A percentile compares a stretch with the other conserved stretches of the same genome.
phyloP scores from a whole-genome alignment of 1,284 basidiomycete species.

The Leccinum subrobustum region DNA sequence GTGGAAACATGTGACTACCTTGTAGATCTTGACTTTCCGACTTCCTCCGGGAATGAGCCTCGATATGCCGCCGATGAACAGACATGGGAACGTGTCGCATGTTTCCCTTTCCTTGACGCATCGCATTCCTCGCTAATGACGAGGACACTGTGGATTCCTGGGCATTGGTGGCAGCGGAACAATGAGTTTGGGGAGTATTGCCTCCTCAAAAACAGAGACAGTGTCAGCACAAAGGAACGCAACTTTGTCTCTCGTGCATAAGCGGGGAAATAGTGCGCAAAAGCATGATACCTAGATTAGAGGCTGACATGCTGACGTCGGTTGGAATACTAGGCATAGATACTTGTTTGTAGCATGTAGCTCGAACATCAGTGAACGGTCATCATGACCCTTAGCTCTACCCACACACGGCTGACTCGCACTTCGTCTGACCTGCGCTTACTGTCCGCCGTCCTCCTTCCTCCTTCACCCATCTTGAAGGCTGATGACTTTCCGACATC shows the following conservation, averaged over 20 bases:
- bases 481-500: slow-evolving; percentile 39
- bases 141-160: slow-evolving; percentile 78
- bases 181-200: slow-evolving; percentile 76
- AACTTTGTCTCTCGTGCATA: slow-evolving; percentile 20
- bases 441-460: slow-evolving; percentile 34
- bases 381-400: slow-evolving; percentile 17
- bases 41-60: slow-evolving; percentile 64
- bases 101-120: slow-evolving; percentile 80
- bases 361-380: neutral
- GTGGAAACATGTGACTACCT: slow-evolving; percentile 80
- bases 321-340: slow-evolving; percentile 22
- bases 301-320: slow-evolving; percentile 21
- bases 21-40: slow-evolving; percentile 80
- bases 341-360: slow-evolving; percentile 9
- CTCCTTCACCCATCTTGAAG: slow-evolving; percentile 49
- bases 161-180: slow-evolving; percentile 56
- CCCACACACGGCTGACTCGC: slow-evolving; percentile 27
- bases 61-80: slow-evolving; percentile 64
- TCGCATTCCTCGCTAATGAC: slow-evolving; percentile 70
- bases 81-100: slow-evolving; percentile 76
- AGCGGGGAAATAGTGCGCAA: slow-evolving; percentile 8
- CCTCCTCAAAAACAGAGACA: slow-evolving; percentile 54
- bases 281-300: slow-evolving; percentile 10
- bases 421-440: slow-evolving; percentile 38
- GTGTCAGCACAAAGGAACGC: slow-evolving; percentile 42